phyloP scores from a whole-genome alignment of 108 stramenopile species.

The Cyclotella baltica region DNA sequence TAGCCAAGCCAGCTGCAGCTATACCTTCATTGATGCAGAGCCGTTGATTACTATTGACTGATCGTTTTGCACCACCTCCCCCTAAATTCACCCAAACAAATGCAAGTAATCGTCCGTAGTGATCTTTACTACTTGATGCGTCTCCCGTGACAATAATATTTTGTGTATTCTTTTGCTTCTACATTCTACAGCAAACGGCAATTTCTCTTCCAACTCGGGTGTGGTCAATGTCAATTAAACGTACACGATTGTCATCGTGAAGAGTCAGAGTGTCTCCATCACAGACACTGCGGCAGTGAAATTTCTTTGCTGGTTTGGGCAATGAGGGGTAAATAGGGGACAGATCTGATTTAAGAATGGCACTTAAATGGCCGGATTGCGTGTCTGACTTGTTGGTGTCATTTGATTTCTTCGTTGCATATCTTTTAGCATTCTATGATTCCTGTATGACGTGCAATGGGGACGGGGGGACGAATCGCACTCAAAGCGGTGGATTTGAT shows the following conservation, averaged over 20 bases:
- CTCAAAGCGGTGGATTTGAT: constrained; percentile 71
- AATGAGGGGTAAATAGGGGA: constrained; percentile 61
- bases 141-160: constrained; percentile 59
- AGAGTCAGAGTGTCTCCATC: constrained; percentile 86
- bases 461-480: constrained; percentile 66
- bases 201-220: constrained; percentile 80
- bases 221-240: constrained; percentile 83
- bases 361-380: neutral
- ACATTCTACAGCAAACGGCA: no score
- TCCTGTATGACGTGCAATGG: constrained; percentile 70
- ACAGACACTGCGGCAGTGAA: constrained; percentile 69
- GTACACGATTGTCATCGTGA: constrained; percentile 63
- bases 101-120: constrained; percentile 74
- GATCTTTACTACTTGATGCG: constrained; percentile 62
- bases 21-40: constrained; percentile 84
- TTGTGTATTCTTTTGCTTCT: constrained; percentile 86
- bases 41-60: constrained; percentile 40
- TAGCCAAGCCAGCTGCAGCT: constrained; percentile 70
- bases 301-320: constrained; percentile 62
- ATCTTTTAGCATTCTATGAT: constrained; percentile 33
- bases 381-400: neutral
- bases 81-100: constrained; percentile 60
- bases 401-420: constrained; percentile 4
- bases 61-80: constrained; percentile 11
- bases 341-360: constrained; percentile 37